Evolutionary conservation across 805 yeast species (phyloP).

Genomic region (Priceomyces castillae): DNA sequence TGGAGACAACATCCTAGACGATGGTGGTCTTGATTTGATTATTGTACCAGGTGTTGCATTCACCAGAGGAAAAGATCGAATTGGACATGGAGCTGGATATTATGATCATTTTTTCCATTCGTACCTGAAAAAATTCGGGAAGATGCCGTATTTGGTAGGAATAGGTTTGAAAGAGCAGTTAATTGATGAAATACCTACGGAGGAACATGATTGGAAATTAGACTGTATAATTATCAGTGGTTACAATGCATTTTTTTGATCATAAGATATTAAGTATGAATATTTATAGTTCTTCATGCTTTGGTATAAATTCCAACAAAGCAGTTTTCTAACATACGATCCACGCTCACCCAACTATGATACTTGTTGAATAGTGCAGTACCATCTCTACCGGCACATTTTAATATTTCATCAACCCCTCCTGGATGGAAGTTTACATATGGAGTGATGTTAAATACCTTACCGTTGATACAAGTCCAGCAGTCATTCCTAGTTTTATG

Average conservation of each 20-base stretch:
- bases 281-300: not conserved
- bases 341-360: constrained; percentile 75
- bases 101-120: constrained; percentile 62
- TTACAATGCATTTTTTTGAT: not conserved
- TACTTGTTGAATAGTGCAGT: constrained; percentile 72
- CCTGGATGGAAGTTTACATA: constrained; percentile 92
- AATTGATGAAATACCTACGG: constrained; percentile 51
- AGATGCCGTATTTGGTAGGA: constrained; percentile 52
- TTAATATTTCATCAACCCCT: constrained; percentile 73
- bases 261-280: constrained; percentile 5
- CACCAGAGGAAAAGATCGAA: constrained; percentile 47
- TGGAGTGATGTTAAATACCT: constrained; percentile 82
- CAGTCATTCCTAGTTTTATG: constrained; percentile 68
- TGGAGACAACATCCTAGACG: constrained; percentile 26
- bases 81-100: constrained; percentile 94
- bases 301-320: constrained; percentile 57
- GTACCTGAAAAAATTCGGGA: constrained; percentile 16
- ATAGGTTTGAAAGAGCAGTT: constrained; percentile 66
- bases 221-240: constrained; percentile 53
- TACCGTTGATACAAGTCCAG: constrained; percentile 81
- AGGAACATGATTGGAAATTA: constrained; percentile 60
- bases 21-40: constrained; percentile 57
- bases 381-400: constrained; percentile 82
- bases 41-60: constrained; percentile 88
- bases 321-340: constrained; percentile 75